A percentile compares a stretch with the other conserved stretches of the same genome.
These are phyloP conservation scores for Solanum chiquidenum DNA, from an alignment of 257 asterid genomes.

Conservation along the genomic window DNA sequence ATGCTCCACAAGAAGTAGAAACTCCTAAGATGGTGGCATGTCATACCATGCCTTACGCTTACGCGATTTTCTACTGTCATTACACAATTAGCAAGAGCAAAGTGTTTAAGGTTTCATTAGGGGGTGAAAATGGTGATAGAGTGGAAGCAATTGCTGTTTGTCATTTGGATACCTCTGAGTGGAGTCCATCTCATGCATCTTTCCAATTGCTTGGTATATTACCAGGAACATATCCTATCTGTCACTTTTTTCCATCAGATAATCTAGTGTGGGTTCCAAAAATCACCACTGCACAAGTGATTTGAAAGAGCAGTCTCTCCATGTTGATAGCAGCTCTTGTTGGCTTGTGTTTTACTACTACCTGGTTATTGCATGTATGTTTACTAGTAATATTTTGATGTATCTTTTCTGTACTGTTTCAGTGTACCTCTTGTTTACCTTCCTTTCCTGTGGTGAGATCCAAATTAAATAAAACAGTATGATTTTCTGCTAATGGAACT, in stretches of 20 bases:
- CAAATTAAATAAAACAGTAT: not conserved
- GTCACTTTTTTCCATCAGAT: constrained; percentile 90
- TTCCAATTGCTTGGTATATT: constrained; percentile 45
- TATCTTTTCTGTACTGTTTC: not conserved
- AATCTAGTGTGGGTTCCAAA: constrained; percentile 45
- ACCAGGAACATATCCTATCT: constrained; percentile 53
- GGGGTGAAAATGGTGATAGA: constrained; percentile 38
- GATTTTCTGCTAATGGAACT: not conserved
- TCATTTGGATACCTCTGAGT: constrained; percentile 76
- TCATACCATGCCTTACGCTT: constrained; percentile 69
- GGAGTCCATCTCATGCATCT: constrained; percentile 54
- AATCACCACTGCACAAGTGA: not conserved
- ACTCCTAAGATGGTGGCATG: constrained; percentile 52
- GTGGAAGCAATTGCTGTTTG: constrained; percentile 71
- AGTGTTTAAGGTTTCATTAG: constrained; percentile 37
- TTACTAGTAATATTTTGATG: not conserved
- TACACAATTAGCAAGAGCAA: constrained; percentile 39
- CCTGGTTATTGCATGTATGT: not conserved
- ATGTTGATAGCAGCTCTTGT: not conserved
- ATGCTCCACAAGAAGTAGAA: constrained; percentile 17
- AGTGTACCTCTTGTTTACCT: not conserved
- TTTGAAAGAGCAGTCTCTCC: not conserved
- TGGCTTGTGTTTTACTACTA: not conserved
- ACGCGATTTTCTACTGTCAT: constrained; percentile 61
- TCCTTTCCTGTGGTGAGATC: not conserved